phyloP scores from a whole-genome alignment of 2,329 filamentous ascomycete species.

The Epichloe gansuensis region DNA sequence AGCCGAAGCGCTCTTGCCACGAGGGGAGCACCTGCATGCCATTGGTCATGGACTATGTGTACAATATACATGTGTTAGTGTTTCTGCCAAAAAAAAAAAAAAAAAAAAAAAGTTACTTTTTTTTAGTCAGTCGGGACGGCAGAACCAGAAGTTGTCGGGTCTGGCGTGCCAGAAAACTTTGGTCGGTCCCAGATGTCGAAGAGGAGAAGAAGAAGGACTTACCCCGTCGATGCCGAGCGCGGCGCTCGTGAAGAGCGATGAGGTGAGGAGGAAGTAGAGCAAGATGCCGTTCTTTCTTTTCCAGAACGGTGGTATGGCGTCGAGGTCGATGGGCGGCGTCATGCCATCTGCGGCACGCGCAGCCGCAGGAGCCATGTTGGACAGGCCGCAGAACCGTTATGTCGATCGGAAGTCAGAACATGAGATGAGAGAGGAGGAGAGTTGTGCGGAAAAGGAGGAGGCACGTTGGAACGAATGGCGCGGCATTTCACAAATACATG shows the following conservation, averaged over 20 bases:
- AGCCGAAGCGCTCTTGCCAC: slow-evolving; percentile 26
- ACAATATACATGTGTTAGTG: not conserved
- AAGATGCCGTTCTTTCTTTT: slow-evolving; percentile 28
- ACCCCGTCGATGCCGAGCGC: slow-evolving; percentile 30
- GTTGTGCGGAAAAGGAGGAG: no score
- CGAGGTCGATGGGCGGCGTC: slow-evolving; percentile 19
- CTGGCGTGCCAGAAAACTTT: not conserved
- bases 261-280: slow-evolving; percentile 30
- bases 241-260: slow-evolving; percentile 28
- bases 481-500: no score
- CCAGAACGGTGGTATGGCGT: slow-evolving; percentile 21
- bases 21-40: slow-evolving; percentile 25
- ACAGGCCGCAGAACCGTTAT: not conserved
- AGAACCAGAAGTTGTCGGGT: not conserved
- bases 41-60: slow-evolving; percentile 25
- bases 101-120: no score
- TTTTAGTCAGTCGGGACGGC: not conserved
- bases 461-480: no score
- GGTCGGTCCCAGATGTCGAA: not conserved
- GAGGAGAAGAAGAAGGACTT: slow-evolving; percentile 9
- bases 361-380: slow-evolving; percentile 20
- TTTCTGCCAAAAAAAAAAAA: not conserved
- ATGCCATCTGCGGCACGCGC: slow-evolving; percentile 20
- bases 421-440: no score
- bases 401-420: not conserved